Evolutionary conservation across 106 monocot species (phyloP), one percentile per base, ranked within the genome.

Genomic region (Phalaenopsis aphrodite): DNA sequence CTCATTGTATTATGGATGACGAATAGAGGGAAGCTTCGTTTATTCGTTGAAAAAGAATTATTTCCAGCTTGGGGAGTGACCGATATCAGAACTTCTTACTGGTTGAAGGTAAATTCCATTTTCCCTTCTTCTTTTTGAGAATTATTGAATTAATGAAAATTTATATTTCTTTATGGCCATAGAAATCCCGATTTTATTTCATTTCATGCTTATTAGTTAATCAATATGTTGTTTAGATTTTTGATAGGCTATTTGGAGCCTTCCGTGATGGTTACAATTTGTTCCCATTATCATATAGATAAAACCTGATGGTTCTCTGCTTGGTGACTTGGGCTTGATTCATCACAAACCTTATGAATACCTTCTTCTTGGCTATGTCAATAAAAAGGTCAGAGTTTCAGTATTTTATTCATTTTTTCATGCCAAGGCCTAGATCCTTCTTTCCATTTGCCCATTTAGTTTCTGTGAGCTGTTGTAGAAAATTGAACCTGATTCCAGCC

Each of bases 281-380:
- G 4, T 4, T 69, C 3, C 39, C 8, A 21, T 61, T 61, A 18
- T 57, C 14, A 14, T 77, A 42, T 78, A 98, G 98, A 92, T 94
- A 39, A 94, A 92, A 81, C 79, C 87, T 42, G 88, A 98, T 84
- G 94, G 98, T 15, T 94, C 89, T 19, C 73, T 98, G 74, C 89
- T 98, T 85, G 69, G 94, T 68, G 88, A 92, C 72, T 19, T 98
- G 81, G 98, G 94, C 65, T 88, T 92, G 21, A 89, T 94, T 88
- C 94, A 98, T 91, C 94, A 98, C 75, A 89, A 94, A 83, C 98
- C 98, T 24, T 98, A 98, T 80, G 94, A 94, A 45, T 88, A 88
- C 75, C 85, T 98, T 78, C 85, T 93, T 81, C 78, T 98, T 42
- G 94, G 94, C 65, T 92, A 98, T 79, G 72, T 91, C 19, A 91